Evolutionary conservation across 768 basidiomycete genomes (phyloP).

Genomic region (Suillus paluster): DNA sequence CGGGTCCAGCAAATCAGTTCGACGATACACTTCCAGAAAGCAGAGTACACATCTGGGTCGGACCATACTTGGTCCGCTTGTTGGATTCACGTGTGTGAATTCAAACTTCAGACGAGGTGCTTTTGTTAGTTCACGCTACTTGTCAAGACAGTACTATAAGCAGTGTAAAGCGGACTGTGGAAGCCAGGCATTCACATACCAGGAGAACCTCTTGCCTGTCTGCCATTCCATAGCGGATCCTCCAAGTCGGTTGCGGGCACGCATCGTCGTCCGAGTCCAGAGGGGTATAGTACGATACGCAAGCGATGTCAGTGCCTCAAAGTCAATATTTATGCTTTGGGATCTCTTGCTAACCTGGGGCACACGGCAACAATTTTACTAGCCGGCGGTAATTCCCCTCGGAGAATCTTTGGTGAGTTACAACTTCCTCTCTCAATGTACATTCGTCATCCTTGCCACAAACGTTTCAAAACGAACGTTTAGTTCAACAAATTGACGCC

Average conservation of each 20-base stretch:
- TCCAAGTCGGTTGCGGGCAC: neutral
- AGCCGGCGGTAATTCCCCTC: neutral
- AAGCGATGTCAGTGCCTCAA: neutral
- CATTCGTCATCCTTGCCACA: neutral
- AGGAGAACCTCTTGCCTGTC: neutral
- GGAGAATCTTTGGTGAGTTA: neutral
- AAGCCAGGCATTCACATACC: neutral
- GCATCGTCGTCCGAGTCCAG: neutral
- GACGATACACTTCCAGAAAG: neutral
- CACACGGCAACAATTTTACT: neutral
- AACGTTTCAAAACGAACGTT: neutral
- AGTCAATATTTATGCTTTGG: neutral
- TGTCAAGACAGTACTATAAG: neutral
- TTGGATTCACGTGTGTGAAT: neutral
- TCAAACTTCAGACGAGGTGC: neutral
- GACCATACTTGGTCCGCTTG: neutral
- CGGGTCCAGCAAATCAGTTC: too few relatives aligned
- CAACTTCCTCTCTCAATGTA: neutral
- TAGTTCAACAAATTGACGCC: neutral
- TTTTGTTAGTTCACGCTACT: neutral
- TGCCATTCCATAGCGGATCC: neutral
- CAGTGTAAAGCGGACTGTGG: neutral
- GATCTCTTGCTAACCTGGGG: neutral
- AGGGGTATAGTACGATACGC: neutral
- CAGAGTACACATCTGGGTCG: neutral